These are phyloP conservation scores for Fusarium hainanense DNA, from an alignment of 2,329 filamentous ascomycete species.

Conservation along the genomic window DNA sequence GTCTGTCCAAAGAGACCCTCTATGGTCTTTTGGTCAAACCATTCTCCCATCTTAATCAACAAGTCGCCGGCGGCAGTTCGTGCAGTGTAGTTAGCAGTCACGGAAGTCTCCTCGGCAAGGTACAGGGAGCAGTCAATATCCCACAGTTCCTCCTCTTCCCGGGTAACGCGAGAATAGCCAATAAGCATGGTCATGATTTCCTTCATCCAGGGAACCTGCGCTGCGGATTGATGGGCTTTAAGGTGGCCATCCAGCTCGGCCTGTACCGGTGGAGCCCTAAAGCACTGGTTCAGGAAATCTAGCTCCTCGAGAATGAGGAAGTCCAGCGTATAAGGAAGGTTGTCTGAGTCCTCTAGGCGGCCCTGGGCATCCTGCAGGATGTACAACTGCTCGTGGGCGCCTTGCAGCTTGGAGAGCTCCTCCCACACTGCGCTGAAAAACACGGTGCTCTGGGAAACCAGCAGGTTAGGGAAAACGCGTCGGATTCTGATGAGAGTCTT, in stretches of 20 bases:
- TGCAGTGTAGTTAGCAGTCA: slow-evolving; percentile 95
- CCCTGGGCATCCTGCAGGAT: slow-evolving; percentile 88
- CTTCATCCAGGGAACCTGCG: slow-evolving; percentile 81
- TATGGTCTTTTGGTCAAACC: slow-evolving; percentile 80
- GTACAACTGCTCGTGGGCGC: slow-evolving; percentile 83
- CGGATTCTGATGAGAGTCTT: slow-evolving; percentile 93
- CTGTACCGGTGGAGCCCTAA: slow-evolving; percentile 88
- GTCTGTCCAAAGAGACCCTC: slow-evolving; percentile 84
- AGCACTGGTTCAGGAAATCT: slow-evolving; percentile 91
- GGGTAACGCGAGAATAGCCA: slow-evolving; percentile 88
- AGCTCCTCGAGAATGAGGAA: slow-evolving; percentile 93
- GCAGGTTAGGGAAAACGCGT: slow-evolving; percentile 80
- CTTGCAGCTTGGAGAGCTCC: slow-evolving; percentile 80
- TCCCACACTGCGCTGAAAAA: slow-evolving; percentile 92
- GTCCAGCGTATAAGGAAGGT: slow-evolving; percentile 93
- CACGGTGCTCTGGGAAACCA: slow-evolving; percentile 83
- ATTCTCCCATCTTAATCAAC: slow-evolving; percentile 91
- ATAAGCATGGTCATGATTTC: slow-evolving; percentile 89
- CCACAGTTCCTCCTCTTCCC: slow-evolving; percentile 95
- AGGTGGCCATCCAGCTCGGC: slow-evolving; percentile 88
- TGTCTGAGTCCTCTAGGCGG: slow-evolving; percentile 88
- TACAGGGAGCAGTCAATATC: slow-evolving; percentile 97
- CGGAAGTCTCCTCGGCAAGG: slow-evolving; percentile 91
- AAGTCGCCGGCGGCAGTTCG: slow-evolving; percentile 92
- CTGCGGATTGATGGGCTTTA: slow-evolving; percentile 66